A percentile compares a stretch with the other conserved stretches of the same genome.
phyloP scores from a whole-genome alignment of 192 early-diverging fungal genomes.

The Chytriomyces sp. region DNA sequence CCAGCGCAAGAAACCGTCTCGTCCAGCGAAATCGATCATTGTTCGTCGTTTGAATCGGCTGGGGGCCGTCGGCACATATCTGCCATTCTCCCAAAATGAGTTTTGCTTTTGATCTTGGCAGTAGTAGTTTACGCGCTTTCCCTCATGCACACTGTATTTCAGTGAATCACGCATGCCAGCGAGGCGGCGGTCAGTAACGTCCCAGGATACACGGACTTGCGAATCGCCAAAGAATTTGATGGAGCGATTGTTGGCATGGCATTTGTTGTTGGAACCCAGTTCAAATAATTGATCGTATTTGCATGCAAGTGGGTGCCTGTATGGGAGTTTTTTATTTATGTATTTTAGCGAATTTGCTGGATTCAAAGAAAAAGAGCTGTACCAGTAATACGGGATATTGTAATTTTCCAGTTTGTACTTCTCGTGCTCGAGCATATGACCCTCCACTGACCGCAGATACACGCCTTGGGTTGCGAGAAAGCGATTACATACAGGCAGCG shows the following conservation, averaged over 20 bases:
- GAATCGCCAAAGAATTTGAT: constrained; percentile 23
- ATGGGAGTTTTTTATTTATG: neutral
- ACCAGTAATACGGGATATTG: constrained; percentile 13
- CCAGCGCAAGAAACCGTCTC: constrained; percentile 5
- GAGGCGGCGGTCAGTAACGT: constrained; percentile 9
- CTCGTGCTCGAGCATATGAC: constrained; percentile 8
- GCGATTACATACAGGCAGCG: constrained; percentile 11
- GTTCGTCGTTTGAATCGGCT: neutral
- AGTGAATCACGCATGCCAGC: neutral
- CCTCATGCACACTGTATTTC: neutral
- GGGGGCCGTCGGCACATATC: neutral
- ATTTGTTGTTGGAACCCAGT: constrained; percentile 1
- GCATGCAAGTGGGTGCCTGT: constrained; percentile 29
- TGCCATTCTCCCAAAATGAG: neutral
- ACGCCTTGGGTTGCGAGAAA: constrained; percentile 3
- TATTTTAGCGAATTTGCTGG: neutral
- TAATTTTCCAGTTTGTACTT: constrained; percentile 30
- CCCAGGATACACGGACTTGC: constrained; percentile 22
- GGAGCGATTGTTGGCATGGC: constrained; percentile 7
- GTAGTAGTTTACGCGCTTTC: neutral
- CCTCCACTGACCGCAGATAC: constrained; percentile 2
- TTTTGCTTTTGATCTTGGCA: neutral
- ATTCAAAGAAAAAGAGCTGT: neutral
- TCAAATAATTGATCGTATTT: constrained; percentile 31
- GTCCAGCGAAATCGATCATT: neutral